Percentiles rank a stretch among this genome's conserved stretches.
Evolutionary conservation across 306 rosid species (phyloP).

Genomic region (Cercis canadensis): DNA sequence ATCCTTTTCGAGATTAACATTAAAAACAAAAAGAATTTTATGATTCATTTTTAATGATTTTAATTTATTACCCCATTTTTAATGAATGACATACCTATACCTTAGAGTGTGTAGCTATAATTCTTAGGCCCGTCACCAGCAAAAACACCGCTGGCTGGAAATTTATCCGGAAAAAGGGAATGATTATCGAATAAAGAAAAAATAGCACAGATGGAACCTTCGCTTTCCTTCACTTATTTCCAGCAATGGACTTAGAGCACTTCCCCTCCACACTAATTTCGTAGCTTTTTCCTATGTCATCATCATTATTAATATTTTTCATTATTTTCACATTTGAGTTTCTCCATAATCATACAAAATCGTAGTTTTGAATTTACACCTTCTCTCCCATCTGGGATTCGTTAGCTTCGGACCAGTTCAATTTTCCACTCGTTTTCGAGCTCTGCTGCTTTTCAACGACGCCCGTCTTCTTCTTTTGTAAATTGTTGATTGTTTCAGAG

Average conservation of each 20-base stretch:
- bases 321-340: constrained; percentile 24
- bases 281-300: constrained; percentile 45
- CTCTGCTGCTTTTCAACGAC: constrained; percentile 40
- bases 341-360: constrained; percentile 34
- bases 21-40: background rate
- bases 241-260: constrained; percentile 34
- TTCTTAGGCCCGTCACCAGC: constrained; percentile 11
- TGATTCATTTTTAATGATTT: background rate
- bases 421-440: constrained; percentile 31
- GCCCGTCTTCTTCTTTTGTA: constrained; percentile 25
- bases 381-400: constrained; percentile 16
- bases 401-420: constrained; percentile 30
- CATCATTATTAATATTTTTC: constrained; percentile 25
- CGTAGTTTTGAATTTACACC: constrained; percentile 21
- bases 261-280: constrained; percentile 27
- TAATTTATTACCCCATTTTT: background rate
- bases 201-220: constrained; percentile 22
- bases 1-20: background rate
- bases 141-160: constrained; percentile 28
- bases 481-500: constrained; percentile 21
- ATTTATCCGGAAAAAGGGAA: constrained; percentile 33
- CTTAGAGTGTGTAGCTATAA: constrained; percentile 2
- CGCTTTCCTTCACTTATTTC: constrained; percentile 28
- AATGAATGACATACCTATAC: constrained; percentile 21
- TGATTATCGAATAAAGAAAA: constrained; percentile 37